A percentile compares a stretch with the other conserved stretches of the same genome.
phyloP scores from a whole-genome alignment of 768 basidiomycete genomes.

The Myochromella boudieri region DNA sequence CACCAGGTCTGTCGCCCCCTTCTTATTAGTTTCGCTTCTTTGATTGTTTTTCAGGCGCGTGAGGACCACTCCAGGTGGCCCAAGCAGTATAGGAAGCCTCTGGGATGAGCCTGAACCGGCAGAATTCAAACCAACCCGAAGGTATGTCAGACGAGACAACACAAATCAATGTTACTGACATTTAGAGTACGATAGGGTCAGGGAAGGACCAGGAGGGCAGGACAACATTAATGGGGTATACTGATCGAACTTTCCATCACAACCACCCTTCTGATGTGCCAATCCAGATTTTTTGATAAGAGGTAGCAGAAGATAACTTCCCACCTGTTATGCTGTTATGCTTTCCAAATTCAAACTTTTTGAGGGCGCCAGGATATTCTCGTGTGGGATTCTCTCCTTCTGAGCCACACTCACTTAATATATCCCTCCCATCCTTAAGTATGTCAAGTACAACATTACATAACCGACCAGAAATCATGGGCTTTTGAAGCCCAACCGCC shows the following conservation, averaged over 20 bases:
- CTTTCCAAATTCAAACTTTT: too few species aligned
- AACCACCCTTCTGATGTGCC: too few species aligned
- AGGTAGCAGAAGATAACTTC: too few species aligned
- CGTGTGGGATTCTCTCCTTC: too few species aligned
- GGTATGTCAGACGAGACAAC: slow-evolving; percentile 44
- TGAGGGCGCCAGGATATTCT: too few species aligned
- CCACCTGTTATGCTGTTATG: too few species aligned
- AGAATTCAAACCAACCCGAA: slow-evolving; percentile 69
- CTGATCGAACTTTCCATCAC: too few species aligned
- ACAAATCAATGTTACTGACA: not conserved
- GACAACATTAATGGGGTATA: slow-evolving; percentile 54
- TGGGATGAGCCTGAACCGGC: slow-evolving; percentile 46
- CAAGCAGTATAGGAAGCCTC: slow-evolving; percentile 41
- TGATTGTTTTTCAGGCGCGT: slow-evolving; percentile 33
- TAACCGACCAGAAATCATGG: too few species aligned
- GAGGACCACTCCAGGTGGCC: slow-evolving; percentile 45
- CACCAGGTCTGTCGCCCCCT: slow-evolving; percentile 41
- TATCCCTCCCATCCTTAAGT: too few species aligned
- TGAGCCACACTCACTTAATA: too few species aligned
- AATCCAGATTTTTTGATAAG: too few species aligned
- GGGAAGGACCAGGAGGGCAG: slow-evolving; percentile 65
- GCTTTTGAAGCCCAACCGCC: slow-evolving; percentile 23
- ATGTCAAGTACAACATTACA: too few species aligned
- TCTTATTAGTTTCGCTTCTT: not conserved
- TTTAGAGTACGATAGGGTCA: slow-evolving; percentile 45